These are phyloP conservation scores for Lactifluus volemus DNA, from an alignment of 768 basidiomycete species.

Conservation along the genomic window DNA sequence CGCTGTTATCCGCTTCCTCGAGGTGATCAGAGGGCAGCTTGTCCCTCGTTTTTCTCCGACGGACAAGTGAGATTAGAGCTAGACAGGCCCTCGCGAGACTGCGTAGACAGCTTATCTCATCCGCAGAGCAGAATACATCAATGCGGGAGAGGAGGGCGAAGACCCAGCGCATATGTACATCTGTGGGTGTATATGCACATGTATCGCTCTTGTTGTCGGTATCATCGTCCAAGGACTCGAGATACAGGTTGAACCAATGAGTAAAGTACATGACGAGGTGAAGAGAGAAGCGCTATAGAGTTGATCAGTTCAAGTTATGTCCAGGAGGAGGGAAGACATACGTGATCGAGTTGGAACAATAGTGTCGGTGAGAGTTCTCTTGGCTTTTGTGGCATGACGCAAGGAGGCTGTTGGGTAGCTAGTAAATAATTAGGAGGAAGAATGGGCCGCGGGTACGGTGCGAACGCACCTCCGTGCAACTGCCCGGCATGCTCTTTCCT, in stretches of 20 bases:
- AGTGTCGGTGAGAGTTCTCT: constrained; percentile 49
- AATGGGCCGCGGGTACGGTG: constrained; percentile 9
- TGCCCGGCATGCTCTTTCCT: constrained; percentile 18
- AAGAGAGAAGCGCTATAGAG: constrained; percentile 49
- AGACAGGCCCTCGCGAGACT: constrained; percentile 67
- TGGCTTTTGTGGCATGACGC: neutral
- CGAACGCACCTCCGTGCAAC: neutral
- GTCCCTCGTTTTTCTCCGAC: neutral
- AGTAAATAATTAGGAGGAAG: neutral
- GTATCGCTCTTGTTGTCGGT: constrained; percentile 18
- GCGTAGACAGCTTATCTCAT: constrained; percentile 71
- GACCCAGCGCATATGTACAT: constrained; percentile 67
- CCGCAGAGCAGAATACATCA: constrained; percentile 60
- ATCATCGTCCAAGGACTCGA: constrained; percentile 28
- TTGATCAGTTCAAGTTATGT: constrained; percentile 18
- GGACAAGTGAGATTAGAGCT: constrained; percentile 21
- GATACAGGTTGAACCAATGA: constrained; percentile 64
- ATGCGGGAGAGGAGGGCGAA: constrained; percentile 63
- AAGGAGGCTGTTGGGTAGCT: neutral
- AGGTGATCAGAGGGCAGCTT: neutral
- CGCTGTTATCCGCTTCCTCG: neutral
- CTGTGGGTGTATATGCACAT: constrained; percentile 32
- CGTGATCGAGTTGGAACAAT: constrained; percentile 58
- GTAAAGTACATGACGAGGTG: constrained; percentile 80
- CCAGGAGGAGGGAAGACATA: constrained; percentile 27